These are phyloP conservation scores for Macrophomina tecta DNA, from an alignment of 2,329 filamentous ascomycete genomes.

Conservation along the genomic window DNA sequence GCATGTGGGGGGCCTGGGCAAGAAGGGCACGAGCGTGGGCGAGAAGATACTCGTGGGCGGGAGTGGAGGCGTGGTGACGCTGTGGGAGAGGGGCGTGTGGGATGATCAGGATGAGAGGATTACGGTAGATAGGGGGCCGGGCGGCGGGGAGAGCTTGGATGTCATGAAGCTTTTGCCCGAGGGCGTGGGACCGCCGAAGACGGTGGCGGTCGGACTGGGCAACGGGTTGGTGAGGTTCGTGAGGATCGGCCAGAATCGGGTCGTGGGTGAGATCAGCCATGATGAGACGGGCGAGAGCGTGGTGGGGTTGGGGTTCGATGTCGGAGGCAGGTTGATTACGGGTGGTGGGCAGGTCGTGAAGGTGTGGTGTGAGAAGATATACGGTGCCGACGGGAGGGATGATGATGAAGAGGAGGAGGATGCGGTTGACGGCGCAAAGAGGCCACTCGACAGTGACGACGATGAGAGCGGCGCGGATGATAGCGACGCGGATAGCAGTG, in stretches of 20 bases:
- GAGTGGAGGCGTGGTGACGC: slow-evolving; percentile 79
- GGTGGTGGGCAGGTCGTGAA: slow-evolving; percentile 87
- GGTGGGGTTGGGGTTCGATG: slow-evolving; percentile 81
- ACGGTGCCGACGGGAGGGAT: slow-evolving; percentile 45
- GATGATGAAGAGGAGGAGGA: slow-evolving; percentile 38
- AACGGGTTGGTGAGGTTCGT: slow-evolving; percentile 82
- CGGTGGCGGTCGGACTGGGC: slow-evolving; percentile 79
- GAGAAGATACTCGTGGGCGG: slow-evolving; percentile 79
- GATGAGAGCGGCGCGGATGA: slow-evolving; percentile 42
- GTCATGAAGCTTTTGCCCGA: slow-evolving; percentile 75
- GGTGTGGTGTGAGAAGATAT: slow-evolving; percentile 81
- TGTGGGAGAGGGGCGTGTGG: slow-evolving; percentile 96
- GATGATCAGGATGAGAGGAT: slow-evolving; percentile 93
- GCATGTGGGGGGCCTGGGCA: slow-evolving; percentile 77
- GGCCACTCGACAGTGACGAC: slow-evolving; percentile 46
- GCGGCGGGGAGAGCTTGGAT: slow-evolving; percentile 80
- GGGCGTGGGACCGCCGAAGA: slow-evolving; percentile 69
- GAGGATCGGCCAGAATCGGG: slow-evolving; percentile 73
- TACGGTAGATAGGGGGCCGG: slow-evolving; percentile 65
- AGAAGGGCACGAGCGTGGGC: slow-evolving; percentile 72
- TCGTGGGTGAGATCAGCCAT: slow-evolving; percentile 72
- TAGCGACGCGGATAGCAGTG: slow-evolving; percentile 40
- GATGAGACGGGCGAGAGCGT: slow-evolving; percentile 80
- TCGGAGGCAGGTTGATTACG: slow-evolving; percentile 83
- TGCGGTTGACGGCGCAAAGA: slow-evolving; percentile 41